These are phyloP conservation scores for Hypsizygus ulmarius DNA, from an alignment of 1,284 basidiomycete species.

Conservation along the genomic window DNA sequence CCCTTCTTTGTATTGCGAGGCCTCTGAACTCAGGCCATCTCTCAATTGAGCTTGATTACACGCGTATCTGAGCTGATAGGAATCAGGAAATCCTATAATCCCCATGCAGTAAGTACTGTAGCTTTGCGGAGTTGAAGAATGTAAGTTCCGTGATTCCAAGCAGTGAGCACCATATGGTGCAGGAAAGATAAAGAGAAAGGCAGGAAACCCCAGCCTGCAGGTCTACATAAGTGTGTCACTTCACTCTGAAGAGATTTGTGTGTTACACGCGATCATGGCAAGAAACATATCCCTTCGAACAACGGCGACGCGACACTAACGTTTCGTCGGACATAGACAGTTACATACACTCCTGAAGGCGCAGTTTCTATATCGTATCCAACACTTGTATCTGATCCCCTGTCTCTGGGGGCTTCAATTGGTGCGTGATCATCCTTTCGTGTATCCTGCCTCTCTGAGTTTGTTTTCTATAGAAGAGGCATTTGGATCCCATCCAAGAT, in stretches of 20 bases:
- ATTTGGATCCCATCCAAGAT: conserved; percentile 75
- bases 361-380: conserved; percentile 72
- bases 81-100: too few relatives aligned
- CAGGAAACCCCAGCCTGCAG: too few relatives aligned
- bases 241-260: background rate
- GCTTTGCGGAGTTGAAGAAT: too few relatives aligned
- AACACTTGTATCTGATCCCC: conserved; percentile 56
- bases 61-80: too few relatives aligned
- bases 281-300: conserved; percentile 20
- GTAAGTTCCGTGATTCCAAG: too few relatives aligned
- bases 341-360: conserved; percentile 49
- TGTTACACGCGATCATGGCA: conserved; percentile 17
- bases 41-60: too few relatives aligned
- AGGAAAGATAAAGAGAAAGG: too few relatives aligned
- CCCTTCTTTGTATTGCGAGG: too few relatives aligned
- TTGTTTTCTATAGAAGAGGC: conserved; percentile 55
- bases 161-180: too few relatives aligned
- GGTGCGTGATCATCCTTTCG: conserved; percentile 36
- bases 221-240: too few relatives aligned
- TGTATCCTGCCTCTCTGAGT: conserved; percentile 4
- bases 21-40: too few relatives aligned
- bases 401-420: conserved; percentile 59
- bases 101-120: too few relatives aligned
- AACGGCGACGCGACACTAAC: conserved; percentile 21
- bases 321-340: conserved; percentile 23